Evolutionary conservation across 768 basidiomycete species (phyloP).

Genomic region (Psilocybe subaeruginosa): DNA sequence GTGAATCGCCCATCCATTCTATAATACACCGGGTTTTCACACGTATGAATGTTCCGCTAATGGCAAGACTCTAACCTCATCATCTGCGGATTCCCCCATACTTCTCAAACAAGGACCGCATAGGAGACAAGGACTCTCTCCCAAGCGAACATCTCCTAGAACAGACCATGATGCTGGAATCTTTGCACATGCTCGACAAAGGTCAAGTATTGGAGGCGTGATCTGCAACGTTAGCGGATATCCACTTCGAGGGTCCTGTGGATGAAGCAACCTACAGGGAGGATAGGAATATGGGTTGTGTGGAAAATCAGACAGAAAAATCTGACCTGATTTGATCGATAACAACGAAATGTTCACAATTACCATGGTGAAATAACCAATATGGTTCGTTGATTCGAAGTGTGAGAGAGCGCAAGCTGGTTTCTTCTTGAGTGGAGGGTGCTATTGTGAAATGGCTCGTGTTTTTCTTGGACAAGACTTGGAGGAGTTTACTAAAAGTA

Average conservation of each 20-base stretch:
- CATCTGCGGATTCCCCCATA: constrained; percentile 59
- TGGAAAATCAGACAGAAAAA: neutral
- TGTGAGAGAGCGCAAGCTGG: constrained; percentile 53
- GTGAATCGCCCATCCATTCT: no score
- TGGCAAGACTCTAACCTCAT: constrained; percentile 52
- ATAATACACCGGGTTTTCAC: neutral
- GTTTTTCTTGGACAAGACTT: constrained; percentile 30
- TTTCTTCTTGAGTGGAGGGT: constrained; percentile 46
- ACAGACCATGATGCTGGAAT: constrained; percentile 72
- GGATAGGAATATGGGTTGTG: neutral
- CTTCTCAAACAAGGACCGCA: constrained; percentile 75
- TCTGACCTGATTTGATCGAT: constrained; percentile 73
- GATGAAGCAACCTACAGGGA: constrained; percentile 55
- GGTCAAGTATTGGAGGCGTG: constrained; percentile 59
- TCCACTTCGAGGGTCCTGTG: constrained; percentile 53
- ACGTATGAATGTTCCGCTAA: constrained; percentile 38
- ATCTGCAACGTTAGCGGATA: constrained; percentile 74
- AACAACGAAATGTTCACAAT: constrained; percentile 80
- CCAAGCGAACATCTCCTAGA: constrained; percentile 71
- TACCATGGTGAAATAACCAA: constrained; percentile 80
- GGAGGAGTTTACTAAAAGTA: constrained; percentile 45
- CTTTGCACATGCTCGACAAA: constrained; percentile 72
- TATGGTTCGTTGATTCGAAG: constrained; percentile 77
- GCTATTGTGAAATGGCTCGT: constrained; percentile 36
- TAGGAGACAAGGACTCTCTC: constrained; percentile 76